Evolutionary conservation across 495 filamentous ascomycete species (phyloP).

Genomic region (Aspergillus nidulans): DNA sequence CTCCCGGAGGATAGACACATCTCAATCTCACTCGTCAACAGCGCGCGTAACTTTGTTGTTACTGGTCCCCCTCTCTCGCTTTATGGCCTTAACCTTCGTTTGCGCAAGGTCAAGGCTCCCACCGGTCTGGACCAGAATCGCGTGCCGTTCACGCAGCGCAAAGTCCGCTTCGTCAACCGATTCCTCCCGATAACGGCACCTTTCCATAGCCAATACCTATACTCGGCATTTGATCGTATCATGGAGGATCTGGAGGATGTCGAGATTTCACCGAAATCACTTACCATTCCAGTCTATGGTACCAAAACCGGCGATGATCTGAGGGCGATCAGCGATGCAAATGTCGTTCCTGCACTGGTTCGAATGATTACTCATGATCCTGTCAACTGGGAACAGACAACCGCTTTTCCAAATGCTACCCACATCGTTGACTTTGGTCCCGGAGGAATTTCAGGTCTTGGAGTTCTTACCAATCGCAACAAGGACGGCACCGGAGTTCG

Average conservation of each 20-base stretch:
- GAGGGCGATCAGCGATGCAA: constrained; percentile 54
- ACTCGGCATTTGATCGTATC: constrained; percentile 71
- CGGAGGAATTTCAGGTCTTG: constrained; percentile 91
- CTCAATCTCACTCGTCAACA: constrained; percentile 91
- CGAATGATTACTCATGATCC: constrained; percentile 90
- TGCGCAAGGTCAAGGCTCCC: constrained; percentile 93
- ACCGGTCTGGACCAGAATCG: constrained; percentile 95
- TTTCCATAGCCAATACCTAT: constrained; percentile 93
- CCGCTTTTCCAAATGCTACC: constrained; percentile 79
- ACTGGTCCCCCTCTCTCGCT: constrained; percentile 93
- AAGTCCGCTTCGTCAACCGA: constrained; percentile 92
- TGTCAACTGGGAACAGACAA: constrained; percentile 93
- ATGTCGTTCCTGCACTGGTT: constrained; percentile 75
- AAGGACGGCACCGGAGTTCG: constrained; percentile 97
- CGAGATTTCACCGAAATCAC: constrained; percentile 58
- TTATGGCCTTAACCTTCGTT: constrained; percentile 88
- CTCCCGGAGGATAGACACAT: constrained; percentile 90
- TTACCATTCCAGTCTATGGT: constrained; percentile 80
- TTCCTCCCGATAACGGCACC: constrained; percentile 97
- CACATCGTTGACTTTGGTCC: constrained; percentile 96
- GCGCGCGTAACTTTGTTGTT: constrained; percentile 92
- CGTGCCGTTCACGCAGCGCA: constrained; percentile 90
- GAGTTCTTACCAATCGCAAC: constrained; percentile 95
- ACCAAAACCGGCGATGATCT: constrained; percentile 84
- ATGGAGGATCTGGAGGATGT: constrained; percentile 83